Base-by-base conservation (phyloP, 176 grass and related monocot species). In the Bromus sterilis region DNA sequence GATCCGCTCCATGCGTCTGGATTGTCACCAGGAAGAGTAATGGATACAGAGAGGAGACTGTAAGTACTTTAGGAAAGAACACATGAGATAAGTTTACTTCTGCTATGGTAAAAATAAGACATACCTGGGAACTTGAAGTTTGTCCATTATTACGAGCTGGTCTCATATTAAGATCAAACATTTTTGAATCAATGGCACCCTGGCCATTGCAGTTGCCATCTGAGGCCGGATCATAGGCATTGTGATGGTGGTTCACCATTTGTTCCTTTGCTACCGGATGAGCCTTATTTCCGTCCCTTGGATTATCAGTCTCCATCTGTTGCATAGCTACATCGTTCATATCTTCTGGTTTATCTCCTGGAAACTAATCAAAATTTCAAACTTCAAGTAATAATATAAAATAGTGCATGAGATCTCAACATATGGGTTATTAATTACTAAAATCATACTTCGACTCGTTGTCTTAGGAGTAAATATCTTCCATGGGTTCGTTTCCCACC, bases 401-500 rank as follows among this genome's bases (percentile, higher is more conserved):
- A 49, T 13, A 23, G 25, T 37, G 32, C 44, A 86, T 21, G 64
- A 56, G 57, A 58, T 40, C 74, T 44, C 5, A 73, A 86, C 13
- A n/a, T 18, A 20, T 12, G 35, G 37, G 41, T 57, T 48, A 57
- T 78, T 74, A 74, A 42, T 29, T 35, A 82, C 3, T 82, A 69
- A 26, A 66, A 72, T 89, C 89, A 71, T 88, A 93, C 96, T 92
- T 99, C 89, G 37, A 99, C 93, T 63, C 89, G 84, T 79, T 99
- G 96, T 82, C 93, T 93, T 39, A 99, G 75, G n/a, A 99, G 77
- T 74, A 99, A 89, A 75, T 99, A 93, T 90, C 93, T 91, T 79
- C 84, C 89, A 77, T 99, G 96, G 65, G 91, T 95, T 80, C 89
- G 73, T 86, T 99, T 99, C 44, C 96, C 96, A 78, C 93, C 96